A percentile compares a stretch with the other conserved stretches of the same genome.
phyloP scores from a whole-genome alignment of 1,284 basidiomycete species.

The Moniliella sp. region DNA sequence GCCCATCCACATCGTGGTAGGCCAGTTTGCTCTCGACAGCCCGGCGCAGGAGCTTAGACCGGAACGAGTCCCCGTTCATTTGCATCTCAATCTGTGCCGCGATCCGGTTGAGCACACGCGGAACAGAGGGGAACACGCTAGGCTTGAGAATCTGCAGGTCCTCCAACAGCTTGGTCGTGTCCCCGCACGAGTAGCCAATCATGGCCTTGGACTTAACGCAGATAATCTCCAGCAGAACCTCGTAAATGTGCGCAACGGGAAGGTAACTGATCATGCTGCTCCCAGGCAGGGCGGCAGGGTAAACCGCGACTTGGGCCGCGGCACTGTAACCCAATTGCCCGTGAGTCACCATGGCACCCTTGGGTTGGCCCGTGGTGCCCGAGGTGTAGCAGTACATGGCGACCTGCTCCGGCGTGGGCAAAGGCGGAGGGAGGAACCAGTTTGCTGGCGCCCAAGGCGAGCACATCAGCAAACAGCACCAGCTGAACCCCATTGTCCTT shows the following conservation, averaged over 20 bases:
- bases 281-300: neutral
- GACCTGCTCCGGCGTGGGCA: conserved; percentile 42
- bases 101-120: conserved; percentile 54
- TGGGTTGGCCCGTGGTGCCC: conserved; percentile 40
- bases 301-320: conserved; percentile 12
- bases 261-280: conserved; percentile 47
- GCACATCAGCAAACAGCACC: conserved; percentile 16
- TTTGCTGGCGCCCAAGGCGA: conserved; percentile 14
- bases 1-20: conserved; percentile 50
- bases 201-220: conserved; percentile 36
- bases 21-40: conserved; percentile 61
- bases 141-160: conserved; percentile 70
- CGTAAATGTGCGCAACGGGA: conserved; percentile 59
- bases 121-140: conserved; percentile 32
- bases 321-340: conserved; percentile 44
- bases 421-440: conserved; percentile 44
- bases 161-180: conserved; percentile 67
- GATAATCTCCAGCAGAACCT: conserved; percentile 20
- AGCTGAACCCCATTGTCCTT: conserved; percentile 10
- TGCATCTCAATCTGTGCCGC: conserved; percentile 46
- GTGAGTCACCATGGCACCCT: conserved; percentile 59
- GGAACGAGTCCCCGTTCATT: conserved; percentile 58
- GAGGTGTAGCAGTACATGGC: conserved; percentile 73
- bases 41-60: conserved; percentile 52
- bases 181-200: conserved; percentile 71